These are phyloP conservation scores for Uncinocarpus reesii DNA, from an alignment of 2,329 filamentous ascomycete species.

Conservation along the genomic window DNA sequence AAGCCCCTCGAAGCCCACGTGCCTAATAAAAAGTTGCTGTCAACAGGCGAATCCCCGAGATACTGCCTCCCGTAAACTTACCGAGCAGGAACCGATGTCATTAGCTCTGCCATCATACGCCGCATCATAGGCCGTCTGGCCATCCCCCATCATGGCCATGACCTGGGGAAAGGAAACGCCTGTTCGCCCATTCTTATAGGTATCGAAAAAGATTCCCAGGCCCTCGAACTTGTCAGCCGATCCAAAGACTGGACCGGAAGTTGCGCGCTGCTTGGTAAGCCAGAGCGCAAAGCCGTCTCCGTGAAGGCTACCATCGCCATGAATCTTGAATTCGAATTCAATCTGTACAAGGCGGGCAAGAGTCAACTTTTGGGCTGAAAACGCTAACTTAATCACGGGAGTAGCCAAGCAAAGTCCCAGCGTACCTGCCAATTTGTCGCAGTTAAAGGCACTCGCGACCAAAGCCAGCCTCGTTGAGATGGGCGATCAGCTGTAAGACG, in stretches of 20 bases:
- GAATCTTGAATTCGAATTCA: slow-evolving; percentile 88
- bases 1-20: slow-evolving; percentile 72
- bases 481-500: slow-evolving; percentile 82
- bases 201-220: slow-evolving; percentile 90
- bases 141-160: slow-evolving; percentile 97
- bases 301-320: slow-evolving; percentile 78
- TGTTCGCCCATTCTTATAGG: slow-evolving; percentile 98
- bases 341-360: slow-evolving; percentile 42
- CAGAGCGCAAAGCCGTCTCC: slow-evolving; percentile 97
- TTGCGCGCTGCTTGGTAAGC: slow-evolving; percentile 86
- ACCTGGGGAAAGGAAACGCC: slow-evolving; percentile 94
- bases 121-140: slow-evolving; percentile 80
- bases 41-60: slow-evolving; percentile 3
- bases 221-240: slow-evolving; percentile 83
- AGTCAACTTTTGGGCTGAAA: background rate
- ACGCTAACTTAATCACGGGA: background rate
- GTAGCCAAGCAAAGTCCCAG: background rate
- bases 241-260: slow-evolving; percentile 76
- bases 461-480: slow-evolving; percentile 86
- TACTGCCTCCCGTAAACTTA: slow-evolving; percentile 28
- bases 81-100: slow-evolving; percentile 87
- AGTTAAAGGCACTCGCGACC: slow-evolving; percentile 84
- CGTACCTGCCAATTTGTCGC: slow-evolving; percentile 91
- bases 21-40: slow-evolving; percentile 42
- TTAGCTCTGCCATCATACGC: slow-evolving; percentile 86